These are phyloP conservation scores for Juncus effusus DNA, from an alignment of 176 grass and related monocot species.

Conservation along the genomic window DNA sequence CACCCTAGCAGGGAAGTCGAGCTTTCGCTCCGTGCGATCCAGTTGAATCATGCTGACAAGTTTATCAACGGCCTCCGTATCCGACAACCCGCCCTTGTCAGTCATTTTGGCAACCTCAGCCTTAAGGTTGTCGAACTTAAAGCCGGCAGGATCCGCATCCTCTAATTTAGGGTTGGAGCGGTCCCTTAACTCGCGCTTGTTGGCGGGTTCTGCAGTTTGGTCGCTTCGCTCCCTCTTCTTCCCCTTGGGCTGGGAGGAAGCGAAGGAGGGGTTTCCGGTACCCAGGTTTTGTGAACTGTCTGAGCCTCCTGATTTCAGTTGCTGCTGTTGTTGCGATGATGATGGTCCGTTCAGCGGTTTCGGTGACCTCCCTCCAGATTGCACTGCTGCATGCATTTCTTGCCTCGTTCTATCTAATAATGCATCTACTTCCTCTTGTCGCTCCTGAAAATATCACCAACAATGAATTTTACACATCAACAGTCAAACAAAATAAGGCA, in stretches of 20 bases:
- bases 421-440: slow-evolving; percentile 75
- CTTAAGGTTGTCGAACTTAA: slow-evolving; percentile 51
- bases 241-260: slow-evolving; percentile 51
- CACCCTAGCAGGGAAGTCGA: slow-evolving; percentile 54
- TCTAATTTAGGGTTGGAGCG: slow-evolving; percentile 43
- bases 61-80: slow-evolving; percentile 66
- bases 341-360: slow-evolving; percentile 51
- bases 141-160: slow-evolving; percentile 42
- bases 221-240: slow-evolving; percentile 83
- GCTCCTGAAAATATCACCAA: slow-evolving; percentile 56
- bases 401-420: slow-evolving; percentile 57
- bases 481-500: not conserved
- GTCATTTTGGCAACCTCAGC: slow-evolving; percentile 58
- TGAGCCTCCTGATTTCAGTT: slow-evolving; percentile 44
- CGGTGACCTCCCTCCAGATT: slow-evolving; percentile 62
- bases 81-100: slow-evolving; percentile 63
- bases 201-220: slow-evolving; percentile 47
- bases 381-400: slow-evolving; percentile 95
- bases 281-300: slow-evolving; percentile 60
- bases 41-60: slow-evolving; percentile 68
- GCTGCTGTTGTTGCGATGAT: slow-evolving; percentile 32
- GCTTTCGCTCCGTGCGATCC: slow-evolving; percentile 64
- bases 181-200: slow-evolving; percentile 40
- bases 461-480: slow-evolving; percentile 24
- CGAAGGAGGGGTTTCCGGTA: slow-evolving; percentile 28